phyloP scores from a whole-genome alignment of 768 basidiomycete species.

The Suillus ampliporus region DNA sequence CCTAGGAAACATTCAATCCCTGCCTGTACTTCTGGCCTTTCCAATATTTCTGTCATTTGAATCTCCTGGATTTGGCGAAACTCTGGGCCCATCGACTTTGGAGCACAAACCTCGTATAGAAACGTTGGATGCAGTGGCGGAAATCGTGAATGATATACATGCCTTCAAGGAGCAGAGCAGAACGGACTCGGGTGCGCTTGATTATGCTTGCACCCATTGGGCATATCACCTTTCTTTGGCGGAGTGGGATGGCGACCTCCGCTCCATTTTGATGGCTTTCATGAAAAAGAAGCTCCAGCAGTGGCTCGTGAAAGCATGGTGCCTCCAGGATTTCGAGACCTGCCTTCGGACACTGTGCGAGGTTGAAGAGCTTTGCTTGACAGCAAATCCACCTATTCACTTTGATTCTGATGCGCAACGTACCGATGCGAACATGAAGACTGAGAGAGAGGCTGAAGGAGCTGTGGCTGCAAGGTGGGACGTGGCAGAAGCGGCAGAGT shows the following conservation, averaged over 20 bases:
- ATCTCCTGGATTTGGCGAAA: no score
- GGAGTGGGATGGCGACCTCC: neutral
- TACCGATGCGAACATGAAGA: neutral
- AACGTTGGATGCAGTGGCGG: neutral
- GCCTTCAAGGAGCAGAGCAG: neutral
- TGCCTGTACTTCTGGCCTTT: neutral
- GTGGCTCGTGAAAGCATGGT: conserved; percentile 1
- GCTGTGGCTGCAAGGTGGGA: neutral
- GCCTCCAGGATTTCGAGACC: neutral
- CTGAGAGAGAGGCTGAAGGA: neutral
- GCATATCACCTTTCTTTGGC: conserved; percentile 1
- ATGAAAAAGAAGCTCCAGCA: neutral
- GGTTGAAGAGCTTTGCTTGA: neutral
- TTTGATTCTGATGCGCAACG: neutral
- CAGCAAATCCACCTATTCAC: neutral
- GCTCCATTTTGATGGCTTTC: neutral
- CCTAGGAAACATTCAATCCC: neutral
- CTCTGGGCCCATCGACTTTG: neutral
- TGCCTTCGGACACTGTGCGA: neutral
- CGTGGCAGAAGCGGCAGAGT: neutral
- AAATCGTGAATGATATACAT: neutral
- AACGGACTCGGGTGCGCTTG: neutral
- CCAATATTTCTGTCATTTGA: conserved; percentile 7
- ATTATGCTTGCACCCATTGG: conserved; percentile 4
- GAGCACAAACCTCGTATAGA: neutral